These are phyloP conservation scores for Xylaria cubensis DNA, from an alignment of 495 filamentous ascomycete species.

Conservation along the genomic window DNA sequence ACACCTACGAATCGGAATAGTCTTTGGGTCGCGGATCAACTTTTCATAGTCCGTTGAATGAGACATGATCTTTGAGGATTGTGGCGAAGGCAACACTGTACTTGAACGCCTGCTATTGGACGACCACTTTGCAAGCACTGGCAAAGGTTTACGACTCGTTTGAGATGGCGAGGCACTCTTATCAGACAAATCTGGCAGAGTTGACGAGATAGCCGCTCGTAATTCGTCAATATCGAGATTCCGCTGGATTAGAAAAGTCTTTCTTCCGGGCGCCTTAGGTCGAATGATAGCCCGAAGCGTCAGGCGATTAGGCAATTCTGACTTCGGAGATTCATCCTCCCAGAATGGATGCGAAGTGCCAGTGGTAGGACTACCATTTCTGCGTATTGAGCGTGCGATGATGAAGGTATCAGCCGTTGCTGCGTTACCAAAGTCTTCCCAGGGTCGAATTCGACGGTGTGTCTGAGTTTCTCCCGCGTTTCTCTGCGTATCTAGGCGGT, in stretches of 20 bases:
- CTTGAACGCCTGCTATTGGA: constrained; percentile 33
- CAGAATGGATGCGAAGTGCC: constrained; percentile 25
- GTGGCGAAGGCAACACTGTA: not conserved
- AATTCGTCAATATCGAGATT: constrained; percentile 54
- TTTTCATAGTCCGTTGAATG: constrained; percentile 29
- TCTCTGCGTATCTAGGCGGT: constrained; percentile 29
- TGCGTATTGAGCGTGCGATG: constrained; percentile 46
- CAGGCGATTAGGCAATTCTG: constrained; percentile 30
- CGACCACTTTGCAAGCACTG: constrained; percentile 27
- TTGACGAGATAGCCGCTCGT: constrained; percentile 39
- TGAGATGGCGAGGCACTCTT: constrained; percentile 11
- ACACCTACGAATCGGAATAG: constrained; percentile 57
- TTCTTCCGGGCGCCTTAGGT: constrained; percentile 47
- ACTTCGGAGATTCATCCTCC: constrained; percentile 14
- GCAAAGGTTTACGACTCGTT: constrained; percentile 20
- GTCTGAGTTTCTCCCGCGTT: not conserved
- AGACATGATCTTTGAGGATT: constrained; percentile 17
- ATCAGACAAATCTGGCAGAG: not conserved
- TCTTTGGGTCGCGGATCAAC: constrained; percentile 42
- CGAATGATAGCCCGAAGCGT: constrained; percentile 55
- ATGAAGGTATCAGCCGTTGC: constrained; percentile 49
- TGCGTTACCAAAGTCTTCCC: constrained; percentile 43
- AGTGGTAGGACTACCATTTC: constrained; percentile 28
- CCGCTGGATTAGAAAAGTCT: constrained; percentile 56
- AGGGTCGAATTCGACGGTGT: constrained; percentile 33